Percentiles rank a stretch among this genome's conserved stretches.
Conservation (phyloP, 2,329 filamentous ascomycete species). For the Madurella fahalii region DNA sequence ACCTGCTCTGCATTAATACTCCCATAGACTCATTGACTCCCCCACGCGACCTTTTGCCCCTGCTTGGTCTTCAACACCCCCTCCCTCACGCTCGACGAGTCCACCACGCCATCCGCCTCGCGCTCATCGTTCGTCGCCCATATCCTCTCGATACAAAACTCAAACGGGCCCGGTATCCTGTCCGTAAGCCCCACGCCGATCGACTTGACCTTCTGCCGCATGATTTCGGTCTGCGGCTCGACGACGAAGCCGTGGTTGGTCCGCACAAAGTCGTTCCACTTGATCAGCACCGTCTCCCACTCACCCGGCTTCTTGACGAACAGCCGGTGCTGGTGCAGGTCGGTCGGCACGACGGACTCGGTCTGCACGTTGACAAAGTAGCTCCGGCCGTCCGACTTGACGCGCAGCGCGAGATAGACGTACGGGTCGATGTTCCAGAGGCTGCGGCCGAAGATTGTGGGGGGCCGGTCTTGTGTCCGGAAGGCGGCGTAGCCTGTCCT, state of each 20-base stretch:
- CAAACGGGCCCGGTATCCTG: slow-evolving; percentile 80
- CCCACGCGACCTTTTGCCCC: slow-evolving; percentile 42
- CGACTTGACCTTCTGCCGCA: slow-evolving; percentile 79
- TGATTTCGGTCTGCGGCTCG: slow-evolving; percentile 86
- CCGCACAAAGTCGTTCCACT: slow-evolving; percentile 88
- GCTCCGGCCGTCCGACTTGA: slow-evolving; percentile 85
- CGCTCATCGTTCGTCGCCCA: slow-evolving; percentile 77
- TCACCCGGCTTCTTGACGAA: slow-evolving; percentile 73
- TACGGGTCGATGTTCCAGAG: slow-evolving; percentile 91
- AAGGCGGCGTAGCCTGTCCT: slow-evolving; percentile 86
- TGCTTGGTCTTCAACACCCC: slow-evolving; percentile 27
- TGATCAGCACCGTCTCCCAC: slow-evolving; percentile 94
- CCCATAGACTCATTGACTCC: slow-evolving; percentile 23
- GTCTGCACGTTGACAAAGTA: slow-evolving; percentile 97
- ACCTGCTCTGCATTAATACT: not conserved
- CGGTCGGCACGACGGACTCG: slow-evolving; percentile 88
- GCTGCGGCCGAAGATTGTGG: slow-evolving; percentile 79
- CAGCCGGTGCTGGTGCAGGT: slow-evolving; percentile 89
- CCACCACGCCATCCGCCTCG: slow-evolving; percentile 33
- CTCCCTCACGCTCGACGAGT: slow-evolving; percentile 31
- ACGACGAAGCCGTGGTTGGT: slow-evolving; percentile 91
- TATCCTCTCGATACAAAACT: slow-evolving; percentile 76
- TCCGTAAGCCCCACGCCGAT: slow-evolving; percentile 88
- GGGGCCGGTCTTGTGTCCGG: slow-evolving; percentile 70
- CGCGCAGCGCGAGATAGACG: slow-evolving; percentile 76